Evolutionary conservation across 2,329 filamentous ascomycete genomes (phyloP), one percentile per base, ranked within the genome.

Genomic region (Cordyceps fumosorosea): DNA sequence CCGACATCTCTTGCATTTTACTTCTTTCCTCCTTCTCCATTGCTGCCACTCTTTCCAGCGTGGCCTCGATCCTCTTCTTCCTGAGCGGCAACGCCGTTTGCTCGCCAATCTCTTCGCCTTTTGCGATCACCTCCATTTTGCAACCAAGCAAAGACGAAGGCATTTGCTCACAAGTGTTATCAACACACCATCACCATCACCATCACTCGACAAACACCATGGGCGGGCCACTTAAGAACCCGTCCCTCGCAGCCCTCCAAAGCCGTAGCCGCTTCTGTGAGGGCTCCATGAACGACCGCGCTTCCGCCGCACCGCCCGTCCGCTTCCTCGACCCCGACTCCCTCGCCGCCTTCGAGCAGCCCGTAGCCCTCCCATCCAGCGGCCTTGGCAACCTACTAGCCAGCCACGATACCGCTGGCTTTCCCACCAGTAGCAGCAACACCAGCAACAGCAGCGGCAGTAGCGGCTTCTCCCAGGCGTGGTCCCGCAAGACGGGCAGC

Each of bases 231-330:
- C 69, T 71, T 42, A 61, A 64, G 63, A 51, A 68, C 67, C 63
- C 62, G 71, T 67, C 56, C 65, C 67, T 64, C 71, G 75, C 63
- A 71, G 76, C 64, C 75, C 68, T 68, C 37, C 65, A 64, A 61
- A 73, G 67, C 64, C 74, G 73, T 67, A 78, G 84, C 77, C 72
- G 85, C 75, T 79, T 96, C 82, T 69, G 88, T 44, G 92, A 96
- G 75, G 92, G 89, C 47, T 93, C 89, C 69, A 93, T 96, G 90
- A 91, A 88, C 70, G 90, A 96, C 74, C 86, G 89, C 66, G 80
- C 84, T 37, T 93, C 89, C 69, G 82, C 85, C 63, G 83, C 81
- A 63, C 91, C 91, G 32, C 90, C 90, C 0, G 80, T 83, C 51
- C 81, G 85, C 47, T 92, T 89, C 72, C 79, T 89, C 48, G 85